Percentiles rank a stretch among this genome's conserved stretches.
Evolutionary conservation across 345 rosid genomes (phyloP).

Genomic region (Odontarrhena argentea): DNA sequence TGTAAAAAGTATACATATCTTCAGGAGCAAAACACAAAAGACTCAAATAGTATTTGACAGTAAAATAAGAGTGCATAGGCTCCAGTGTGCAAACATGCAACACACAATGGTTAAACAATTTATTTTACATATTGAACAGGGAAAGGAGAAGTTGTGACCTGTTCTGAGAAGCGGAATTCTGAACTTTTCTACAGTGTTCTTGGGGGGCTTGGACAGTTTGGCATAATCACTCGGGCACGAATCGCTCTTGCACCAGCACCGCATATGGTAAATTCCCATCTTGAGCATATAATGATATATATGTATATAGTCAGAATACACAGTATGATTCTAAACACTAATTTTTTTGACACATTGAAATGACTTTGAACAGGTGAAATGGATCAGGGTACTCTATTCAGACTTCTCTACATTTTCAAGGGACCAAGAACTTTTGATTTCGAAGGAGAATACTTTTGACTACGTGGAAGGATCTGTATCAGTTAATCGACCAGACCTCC

Average conservation of each 20-base stretch:
- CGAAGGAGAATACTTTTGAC: conserved; percentile 61
- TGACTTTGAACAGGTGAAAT: conserved; percentile 64
- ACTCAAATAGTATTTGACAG: neutral
- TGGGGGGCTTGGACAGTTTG: conserved; percentile 98
- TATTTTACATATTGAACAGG: conserved; percentile 53
- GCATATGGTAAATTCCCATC: conserved; percentile 54
- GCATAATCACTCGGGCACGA: conserved; percentile 82
- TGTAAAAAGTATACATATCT: conserved; percentile 6
- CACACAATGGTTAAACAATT: conserved; percentile 12
- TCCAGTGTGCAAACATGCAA: conserved; percentile 28
- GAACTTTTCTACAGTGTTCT: conserved; percentile 86
- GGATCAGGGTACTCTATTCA: conserved; percentile 89
- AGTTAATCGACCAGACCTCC: conserved; percentile 75
- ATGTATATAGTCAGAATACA: neutral
- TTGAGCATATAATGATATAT: neutral
- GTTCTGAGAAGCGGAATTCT: conserved; percentile 72
- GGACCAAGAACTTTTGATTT: conserved; percentile 85
- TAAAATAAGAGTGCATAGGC: conserved; percentile 19
- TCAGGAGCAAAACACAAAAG: neutral
- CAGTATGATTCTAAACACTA: conserved; percentile 16
- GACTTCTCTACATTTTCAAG: conserved; percentile 73
- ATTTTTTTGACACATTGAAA: conserved; percentile 28
- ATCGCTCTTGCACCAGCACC: conserved; percentile 75
- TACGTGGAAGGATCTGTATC: conserved; percentile 89
- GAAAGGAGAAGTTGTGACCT: conserved; percentile 77